phyloP scores from a whole-genome alignment of 2,329 filamentous ascomycete genomes.

The Thermothelomyces thermophilus region DNA sequence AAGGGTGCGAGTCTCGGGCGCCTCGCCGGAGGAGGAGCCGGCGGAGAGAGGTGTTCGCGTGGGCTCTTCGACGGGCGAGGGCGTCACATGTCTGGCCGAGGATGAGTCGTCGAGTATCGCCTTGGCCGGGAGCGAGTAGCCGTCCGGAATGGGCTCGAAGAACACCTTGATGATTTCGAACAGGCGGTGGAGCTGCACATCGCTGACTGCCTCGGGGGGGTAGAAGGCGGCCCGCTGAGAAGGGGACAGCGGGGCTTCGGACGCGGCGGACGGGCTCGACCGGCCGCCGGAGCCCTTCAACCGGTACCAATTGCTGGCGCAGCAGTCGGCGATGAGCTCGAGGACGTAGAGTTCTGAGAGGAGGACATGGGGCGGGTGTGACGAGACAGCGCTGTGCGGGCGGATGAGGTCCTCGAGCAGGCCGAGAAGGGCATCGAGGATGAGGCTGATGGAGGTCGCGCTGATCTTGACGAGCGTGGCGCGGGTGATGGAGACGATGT shows the following conservation, averaged over 20 bases:
- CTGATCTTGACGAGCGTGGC: conserved; percentile 57
- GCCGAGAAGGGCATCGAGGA: conserved; percentile 51
- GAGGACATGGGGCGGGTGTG: conserved; percentile 53
- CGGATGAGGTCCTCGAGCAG: conserved; percentile 53
- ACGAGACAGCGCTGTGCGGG: conserved; percentile 41
- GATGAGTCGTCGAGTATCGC: conserved; percentile 50
- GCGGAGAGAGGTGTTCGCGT: conserved; percentile 28
- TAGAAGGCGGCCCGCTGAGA: conserved; percentile 24
- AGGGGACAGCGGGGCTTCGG: conserved; percentile 13
- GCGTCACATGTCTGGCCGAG: conserved; percentile 34
- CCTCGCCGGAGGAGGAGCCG: conserved; percentile 32
- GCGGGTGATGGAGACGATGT: conserved; percentile 54
- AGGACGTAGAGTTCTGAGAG: conserved; percentile 61
- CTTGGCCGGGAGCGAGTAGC: conserved; percentile 48
- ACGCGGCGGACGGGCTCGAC: conserved; percentile 14
- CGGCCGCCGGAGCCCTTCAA: conserved; percentile 16
- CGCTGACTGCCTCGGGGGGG: conserved; percentile 39
- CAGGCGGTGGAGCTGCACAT: conserved; percentile 46
- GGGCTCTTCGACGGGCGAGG: conserved; percentile 25
- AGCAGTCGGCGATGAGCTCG: conserved; percentile 58
- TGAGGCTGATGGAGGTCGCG: conserved; percentile 43
- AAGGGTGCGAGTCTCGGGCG: conserved; percentile 30
- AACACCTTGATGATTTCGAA: conserved; percentile 51
- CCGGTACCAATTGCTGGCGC: conserved; percentile 52
- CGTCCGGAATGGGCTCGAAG: conserved; percentile 53